Conservation (phyloP, 306 rosid species). For the Rosa lucieae region DNA sequence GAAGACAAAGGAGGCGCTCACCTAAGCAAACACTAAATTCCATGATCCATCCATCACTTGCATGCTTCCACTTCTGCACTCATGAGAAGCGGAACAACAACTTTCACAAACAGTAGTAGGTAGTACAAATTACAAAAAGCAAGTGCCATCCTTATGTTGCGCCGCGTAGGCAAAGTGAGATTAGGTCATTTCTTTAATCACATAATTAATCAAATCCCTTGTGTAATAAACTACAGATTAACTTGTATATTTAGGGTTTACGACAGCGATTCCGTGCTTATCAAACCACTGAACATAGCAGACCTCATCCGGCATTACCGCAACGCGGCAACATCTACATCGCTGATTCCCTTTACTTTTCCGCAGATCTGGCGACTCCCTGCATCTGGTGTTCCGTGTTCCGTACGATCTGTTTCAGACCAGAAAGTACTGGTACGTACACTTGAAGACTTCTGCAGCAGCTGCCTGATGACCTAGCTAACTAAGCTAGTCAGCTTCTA, state of each 20-base stretch:
- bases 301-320: background rate
- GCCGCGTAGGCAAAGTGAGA: background rate
- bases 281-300: background rate
- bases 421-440: conserved; percentile 2
- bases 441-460: background rate
- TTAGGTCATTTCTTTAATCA: background rate
- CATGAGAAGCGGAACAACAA: background rate
- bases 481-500: background rate
- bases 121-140: too few species aligned
- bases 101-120: background rate
- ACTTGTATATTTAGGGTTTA: background rate
- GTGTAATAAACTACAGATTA: background rate
- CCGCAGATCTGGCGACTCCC: conserved; percentile 12
- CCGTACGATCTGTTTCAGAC: conserved; percentile 13
- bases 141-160: background rate
- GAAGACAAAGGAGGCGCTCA: conserved; percentile 11
- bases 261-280: conserved; percentile 10
- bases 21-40: conserved; percentile 1
- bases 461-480: background rate
- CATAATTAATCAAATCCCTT: background rate
- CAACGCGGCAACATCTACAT: background rate
- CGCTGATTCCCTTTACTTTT: background rate
- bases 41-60: background rate
- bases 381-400: conserved; percentile 10
- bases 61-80: conserved; percentile 14